Conservation (phyloP, 805 yeast genomes). For the Metschnikowia noctiluminum region DNA sequence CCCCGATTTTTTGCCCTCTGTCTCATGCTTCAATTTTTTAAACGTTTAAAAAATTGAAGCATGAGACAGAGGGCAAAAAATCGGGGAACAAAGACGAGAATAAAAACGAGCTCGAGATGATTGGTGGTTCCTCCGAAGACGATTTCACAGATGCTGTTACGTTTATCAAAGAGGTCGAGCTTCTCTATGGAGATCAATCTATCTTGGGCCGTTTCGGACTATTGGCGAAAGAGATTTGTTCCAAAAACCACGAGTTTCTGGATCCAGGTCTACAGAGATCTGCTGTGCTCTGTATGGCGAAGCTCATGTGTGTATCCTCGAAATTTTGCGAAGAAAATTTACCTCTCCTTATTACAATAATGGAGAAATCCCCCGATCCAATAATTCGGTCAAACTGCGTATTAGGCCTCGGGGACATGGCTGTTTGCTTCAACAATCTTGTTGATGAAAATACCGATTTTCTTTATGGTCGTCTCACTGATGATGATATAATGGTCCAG, state of each 20-base stretch:
- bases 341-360: slow-evolving; percentile 67
- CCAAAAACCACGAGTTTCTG: slow-evolving; percentile 58
- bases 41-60: slow-evolving; percentile 81
- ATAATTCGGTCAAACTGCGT: slow-evolving; percentile 87
- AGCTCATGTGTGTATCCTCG: slow-evolving; percentile 92
- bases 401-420: slow-evolving; percentile 92
- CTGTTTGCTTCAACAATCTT: slow-evolving; percentile 93
- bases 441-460: slow-evolving; percentile 91
- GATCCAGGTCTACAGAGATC: slow-evolving; percentile 67
- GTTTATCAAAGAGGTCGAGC: slow-evolving; percentile 77
- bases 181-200: slow-evolving; percentile 74
- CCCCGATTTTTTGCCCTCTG: slow-evolving; percentile 49
- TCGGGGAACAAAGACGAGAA: slow-evolving; percentile 35
- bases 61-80: slow-evolving; percentile 58
- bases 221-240: slow-evolving; percentile 70
- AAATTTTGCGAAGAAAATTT: slow-evolving; percentile 80
- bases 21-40: slow-evolving; percentile 73
- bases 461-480: slow-evolving; percentile 80
- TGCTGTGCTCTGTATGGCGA: slow-evolving; percentile 79
- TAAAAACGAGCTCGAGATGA: slow-evolving; percentile 79
- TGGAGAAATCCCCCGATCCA: slow-evolving; percentile 84
- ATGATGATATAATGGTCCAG: slow-evolving; percentile 83
- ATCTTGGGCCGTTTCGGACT: slow-evolving; percentile 77
- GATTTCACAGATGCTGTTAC: slow-evolving; percentile 88
- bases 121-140: slow-evolving; percentile 94